These are phyloP conservation scores for Aspergillus flavus DNA, from an alignment of 2,329 filamentous ascomycete genomes.

Conservation along the genomic window DNA sequence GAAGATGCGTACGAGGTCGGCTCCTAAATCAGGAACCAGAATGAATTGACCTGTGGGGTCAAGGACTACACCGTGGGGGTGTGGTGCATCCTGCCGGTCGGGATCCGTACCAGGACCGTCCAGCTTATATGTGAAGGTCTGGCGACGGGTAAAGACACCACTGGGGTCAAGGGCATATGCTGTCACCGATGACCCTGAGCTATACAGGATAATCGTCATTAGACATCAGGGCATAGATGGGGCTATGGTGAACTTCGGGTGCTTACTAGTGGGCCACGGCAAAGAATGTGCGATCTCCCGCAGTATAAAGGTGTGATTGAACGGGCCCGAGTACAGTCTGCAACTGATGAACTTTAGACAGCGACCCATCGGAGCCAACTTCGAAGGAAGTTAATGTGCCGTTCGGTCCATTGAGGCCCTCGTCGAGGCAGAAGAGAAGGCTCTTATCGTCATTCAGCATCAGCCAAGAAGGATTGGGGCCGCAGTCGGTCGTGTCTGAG, in stretches of 20 bases:
- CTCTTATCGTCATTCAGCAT: conserved; percentile 17
- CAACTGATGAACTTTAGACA: conserved; percentile 14
- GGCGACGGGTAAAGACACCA: conserved; percentile 11
- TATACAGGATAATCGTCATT: not conserved
- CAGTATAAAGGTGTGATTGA: conserved; percentile 19
- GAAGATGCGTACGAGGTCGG: conserved; percentile 59
- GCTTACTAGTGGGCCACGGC: conserved; percentile 25
- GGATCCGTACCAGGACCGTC: conserved; percentile 45
- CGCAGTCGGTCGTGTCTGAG: conserved; percentile 16
- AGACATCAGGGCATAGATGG: not conserved
- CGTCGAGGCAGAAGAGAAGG: conserved; percentile 24
- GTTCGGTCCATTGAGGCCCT: conserved; percentile 20
- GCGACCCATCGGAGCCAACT: conserved; percentile 16
- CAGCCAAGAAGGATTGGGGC: conserved; percentile 25
- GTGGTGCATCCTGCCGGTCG: conserved; percentile 57
- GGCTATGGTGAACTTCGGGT: no score
- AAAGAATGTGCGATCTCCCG: conserved; percentile 14
- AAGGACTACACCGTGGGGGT: conserved; percentile 55
- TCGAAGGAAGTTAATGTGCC: conserved; percentile 23
- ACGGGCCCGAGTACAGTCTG: conserved; percentile 20
- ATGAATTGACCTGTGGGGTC: conserved; percentile 51
- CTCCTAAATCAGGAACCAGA: conserved; percentile 57
- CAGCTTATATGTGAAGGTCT: conserved; percentile 21
- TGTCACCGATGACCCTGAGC: conserved; percentile 17
- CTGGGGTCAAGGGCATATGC: conserved; percentile 13